A percentile compares a stretch with the other conserved stretches of the same genome.
Evolutionary conservation across 2,329 filamentous ascomycete genomes (phyloP).

Genomic region (Cladophialophora bantiana): DNA sequence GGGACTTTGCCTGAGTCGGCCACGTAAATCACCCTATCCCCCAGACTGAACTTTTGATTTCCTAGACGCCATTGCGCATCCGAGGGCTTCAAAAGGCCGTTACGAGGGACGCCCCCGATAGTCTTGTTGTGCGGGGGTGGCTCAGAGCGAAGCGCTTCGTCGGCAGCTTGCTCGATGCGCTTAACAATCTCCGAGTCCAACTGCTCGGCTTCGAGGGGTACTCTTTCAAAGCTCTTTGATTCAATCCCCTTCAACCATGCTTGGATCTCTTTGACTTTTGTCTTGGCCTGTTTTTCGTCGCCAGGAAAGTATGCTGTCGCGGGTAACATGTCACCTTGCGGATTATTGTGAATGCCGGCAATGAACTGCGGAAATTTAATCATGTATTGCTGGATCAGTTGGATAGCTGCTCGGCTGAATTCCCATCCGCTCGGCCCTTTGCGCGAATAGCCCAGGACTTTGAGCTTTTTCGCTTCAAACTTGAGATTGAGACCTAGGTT

Average conservation of each 20-base stretch:
- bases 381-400: slow-evolving; percentile 87
- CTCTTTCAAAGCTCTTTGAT: slow-evolving; percentile 88
- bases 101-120: slow-evolving; percentile 81
- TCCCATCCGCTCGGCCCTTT: slow-evolving; percentile 91
- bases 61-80: slow-evolving; percentile 94
- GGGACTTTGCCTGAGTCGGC: slow-evolving; percentile 93
- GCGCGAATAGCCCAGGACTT: slow-evolving; percentile 93
- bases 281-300: slow-evolving; percentile 65
- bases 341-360: slow-evolving; percentile 82
- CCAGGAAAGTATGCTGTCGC: slow-evolving; percentile 87
- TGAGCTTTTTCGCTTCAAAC: slow-evolving; percentile 93
- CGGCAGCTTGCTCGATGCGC: slow-evolving; percentile 77
- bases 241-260: slow-evolving; percentile 92
- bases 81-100: slow-evolving; percentile 86
- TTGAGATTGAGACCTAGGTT: slow-evolving; percentile 96
- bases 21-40: slow-evolving; percentile 91
- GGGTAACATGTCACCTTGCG: slow-evolving; percentile 80
- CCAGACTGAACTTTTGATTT: slow-evolving; percentile 81
- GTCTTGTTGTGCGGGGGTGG: slow-evolving; percentile 68
- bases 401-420: slow-evolving; percentile 84
- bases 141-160: slow-evolving; percentile 63
- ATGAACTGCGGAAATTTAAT: slow-evolving; percentile 94
- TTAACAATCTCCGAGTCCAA: slow-evolving; percentile 90
- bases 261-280: slow-evolving; percentile 90
- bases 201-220: slow-evolving; percentile 96